phyloP scores from a whole-genome alignment of 1,284 basidiomycete genomes.

The Mycosarcoma maydis region DNA sequence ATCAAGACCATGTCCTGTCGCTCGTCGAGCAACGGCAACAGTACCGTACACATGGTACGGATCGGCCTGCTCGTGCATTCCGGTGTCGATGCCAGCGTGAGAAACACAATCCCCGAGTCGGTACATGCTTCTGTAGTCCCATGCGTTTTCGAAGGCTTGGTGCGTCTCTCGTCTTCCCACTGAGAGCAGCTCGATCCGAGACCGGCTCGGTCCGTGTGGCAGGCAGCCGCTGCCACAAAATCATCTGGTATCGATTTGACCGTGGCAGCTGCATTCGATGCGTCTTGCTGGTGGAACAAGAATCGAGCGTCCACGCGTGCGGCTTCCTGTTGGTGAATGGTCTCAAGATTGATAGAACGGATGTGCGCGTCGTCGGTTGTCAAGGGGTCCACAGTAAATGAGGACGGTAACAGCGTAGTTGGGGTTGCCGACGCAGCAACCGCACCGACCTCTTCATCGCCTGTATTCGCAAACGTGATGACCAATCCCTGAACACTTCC shows the following conservation, averaged over 20 bases:
- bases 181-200: neutral
- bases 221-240: neutral
- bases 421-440: neutral
- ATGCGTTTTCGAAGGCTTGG: neutral
- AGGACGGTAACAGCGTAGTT: neutral
- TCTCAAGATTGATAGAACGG: conserved; percentile 42
- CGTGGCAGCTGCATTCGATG: conserved; percentile 11
- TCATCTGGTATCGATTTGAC: conserved; percentile 21
- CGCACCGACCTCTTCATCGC: neutral
- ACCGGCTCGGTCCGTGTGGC: neutral
- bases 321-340: conserved; percentile 40
- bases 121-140: neutral
- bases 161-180: no score
- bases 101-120: conserved; percentile 22
- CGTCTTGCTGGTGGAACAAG: conserved; percentile 39
- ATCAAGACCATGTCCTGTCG: conserved; percentile 40
- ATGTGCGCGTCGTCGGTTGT: conserved; percentile 24
- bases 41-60: conserved; percentile 12
- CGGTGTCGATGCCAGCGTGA: conserved; percentile 12
- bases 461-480: conserved; percentile 15
- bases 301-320: conserved; percentile 36
- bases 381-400: neutral
- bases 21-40: conserved; percentile 24
- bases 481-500: conserved; percentile 42
- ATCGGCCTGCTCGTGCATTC: conserved; percentile 9